Percentiles rank a stretch among this genome's conserved stretches.
These are phyloP conservation scores for Hippophae tibetana DNA, from an alignment of 306 rosid genomes.

Conservation along the genomic window DNA sequence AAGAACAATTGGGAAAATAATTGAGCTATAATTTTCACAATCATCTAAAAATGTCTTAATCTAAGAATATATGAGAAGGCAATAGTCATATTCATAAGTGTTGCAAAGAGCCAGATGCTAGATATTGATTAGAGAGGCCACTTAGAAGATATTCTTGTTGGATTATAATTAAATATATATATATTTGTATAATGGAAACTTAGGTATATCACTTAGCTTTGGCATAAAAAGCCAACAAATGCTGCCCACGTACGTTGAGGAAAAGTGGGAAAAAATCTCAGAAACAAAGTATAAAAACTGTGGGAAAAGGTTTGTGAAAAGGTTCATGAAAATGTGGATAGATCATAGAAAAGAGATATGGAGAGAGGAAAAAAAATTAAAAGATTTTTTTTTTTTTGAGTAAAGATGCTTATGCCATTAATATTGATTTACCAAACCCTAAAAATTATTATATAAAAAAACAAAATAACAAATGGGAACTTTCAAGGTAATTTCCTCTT, in stretches of 20 bases:
- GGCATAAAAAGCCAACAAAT: neutral
- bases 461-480: too few relatives aligned
- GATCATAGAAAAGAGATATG: neutral
- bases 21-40: too few relatives aligned
- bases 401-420: too few relatives aligned
- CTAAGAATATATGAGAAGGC: too few relatives aligned
- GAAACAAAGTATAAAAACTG: neutral
- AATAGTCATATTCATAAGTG: too few relatives aligned
- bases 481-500: too few relatives aligned
- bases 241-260: conserved; percentile 7
- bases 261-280: conserved; percentile 1
- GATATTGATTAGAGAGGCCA: too few relatives aligned
- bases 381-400: neutral
- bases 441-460: too few relatives aligned
- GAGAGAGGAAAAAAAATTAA: conserved; percentile 1
- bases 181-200: neutral
- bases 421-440: too few relatives aligned
- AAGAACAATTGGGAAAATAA: too few relatives aligned
- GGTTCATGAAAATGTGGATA: neutral
- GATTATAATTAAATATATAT: neutral
- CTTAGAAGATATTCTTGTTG: conserved; percentile 4
- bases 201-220: neutral
- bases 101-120: too few relatives aligned
- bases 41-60: too few relatives aligned
- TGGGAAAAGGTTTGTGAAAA: neutral